Evolutionary conservation across 805 yeast genomes (phyloP).

Genomic region (Ogataea glucozyma): DNA sequence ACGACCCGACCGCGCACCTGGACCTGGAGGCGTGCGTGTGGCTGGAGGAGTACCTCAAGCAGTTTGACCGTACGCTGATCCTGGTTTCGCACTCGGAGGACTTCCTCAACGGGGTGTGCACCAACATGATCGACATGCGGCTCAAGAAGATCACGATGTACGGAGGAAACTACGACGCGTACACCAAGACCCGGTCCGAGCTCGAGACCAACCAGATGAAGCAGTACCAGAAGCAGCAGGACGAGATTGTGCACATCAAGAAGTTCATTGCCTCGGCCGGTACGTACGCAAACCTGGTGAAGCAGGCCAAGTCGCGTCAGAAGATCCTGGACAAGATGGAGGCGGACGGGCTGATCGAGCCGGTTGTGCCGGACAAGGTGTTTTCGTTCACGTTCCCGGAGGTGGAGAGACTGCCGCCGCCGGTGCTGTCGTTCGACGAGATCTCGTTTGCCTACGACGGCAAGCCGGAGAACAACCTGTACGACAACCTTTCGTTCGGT

Average conservation of each 20-base stretch:
- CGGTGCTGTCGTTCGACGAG: constrained; percentile 94
- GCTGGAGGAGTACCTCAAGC: constrained; percentile 96
- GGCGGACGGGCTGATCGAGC: constrained; percentile 95
- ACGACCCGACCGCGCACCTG: constrained; percentile 99
- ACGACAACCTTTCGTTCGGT: constrained; percentile 92
- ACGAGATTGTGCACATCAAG: constrained; percentile 96
- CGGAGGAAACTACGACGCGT: constrained; percentile 99
- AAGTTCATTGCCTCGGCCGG: constrained; percentile 99
- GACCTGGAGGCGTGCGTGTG: constrained; percentile 99
- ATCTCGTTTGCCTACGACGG: constrained; percentile 92
- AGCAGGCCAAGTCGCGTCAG: constrained; percentile 99
- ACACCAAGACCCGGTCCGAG: constrained; percentile 91
- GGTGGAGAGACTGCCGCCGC: constrained; percentile 97
- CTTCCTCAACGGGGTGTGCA: constrained; percentile 98
- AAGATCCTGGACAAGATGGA: constrained; percentile 99
- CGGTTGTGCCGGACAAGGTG: constrained; percentile 90
- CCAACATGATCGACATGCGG: constrained; percentile 98
- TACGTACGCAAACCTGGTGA: constrained; percentile 98
- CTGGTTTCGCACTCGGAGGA: constrained; percentile 98
- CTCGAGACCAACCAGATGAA: constrained; percentile 97
- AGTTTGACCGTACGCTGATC: constrained; percentile 90
- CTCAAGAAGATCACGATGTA: constrained; percentile 67
- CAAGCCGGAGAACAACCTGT: constrained; percentile 79
- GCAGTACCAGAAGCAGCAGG: constrained; percentile 96
- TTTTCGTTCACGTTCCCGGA: constrained; percentile 93